Percentiles rank a stretch among this genome's conserved stretches.
These are phyloP conservation scores for Trebouxia sp. DNA, from an alignment of 139 green algal species.

Conservation along the genomic window DNA sequence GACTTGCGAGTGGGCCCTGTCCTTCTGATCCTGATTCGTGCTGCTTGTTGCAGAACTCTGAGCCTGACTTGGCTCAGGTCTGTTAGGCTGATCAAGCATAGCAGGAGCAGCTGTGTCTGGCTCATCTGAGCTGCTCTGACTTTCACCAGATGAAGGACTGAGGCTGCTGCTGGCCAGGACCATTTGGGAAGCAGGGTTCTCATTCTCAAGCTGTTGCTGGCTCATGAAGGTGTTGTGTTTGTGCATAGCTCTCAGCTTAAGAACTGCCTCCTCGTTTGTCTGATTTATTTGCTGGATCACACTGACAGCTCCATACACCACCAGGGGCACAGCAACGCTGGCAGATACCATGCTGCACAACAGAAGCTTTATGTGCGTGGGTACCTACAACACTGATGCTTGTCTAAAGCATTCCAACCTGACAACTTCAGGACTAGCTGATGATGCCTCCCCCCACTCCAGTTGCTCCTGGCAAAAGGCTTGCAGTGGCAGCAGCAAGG, in stretches of 20 bases:
- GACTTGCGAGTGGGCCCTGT: neutral
- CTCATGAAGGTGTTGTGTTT: conserved; percentile 1
- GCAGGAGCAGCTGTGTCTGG: conserved; percentile 1
- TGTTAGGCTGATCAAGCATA: conserved; percentile 13
- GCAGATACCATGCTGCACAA: neutral
- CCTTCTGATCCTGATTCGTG: neutral
- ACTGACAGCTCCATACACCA: conserved; percentile 13
- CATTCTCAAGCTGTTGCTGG: no score
- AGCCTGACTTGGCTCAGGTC: neutral
- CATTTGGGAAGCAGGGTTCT: neutral
- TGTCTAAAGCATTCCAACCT: neutral
- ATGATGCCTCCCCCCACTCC: neutral
- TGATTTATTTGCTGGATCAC: conserved; percentile 18
- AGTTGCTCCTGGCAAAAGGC: neutral
- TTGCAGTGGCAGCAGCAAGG: neutral
- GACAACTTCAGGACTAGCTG: neutral
- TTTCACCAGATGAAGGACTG: neutral
- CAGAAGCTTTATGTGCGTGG: no score
- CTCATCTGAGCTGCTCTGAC: neutral
- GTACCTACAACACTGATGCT: no score
- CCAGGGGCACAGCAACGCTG: neutral
- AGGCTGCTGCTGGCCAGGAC: neutral
- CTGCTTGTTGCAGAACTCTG: neutral
- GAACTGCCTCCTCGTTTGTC: neutral
- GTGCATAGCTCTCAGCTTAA: conserved; percentile 6